Evolutionary conservation across 768 basidiomycete species (phyloP), one percentile per base, ranked within the genome.

Genomic region (Cantharellus anzutake): DNA sequence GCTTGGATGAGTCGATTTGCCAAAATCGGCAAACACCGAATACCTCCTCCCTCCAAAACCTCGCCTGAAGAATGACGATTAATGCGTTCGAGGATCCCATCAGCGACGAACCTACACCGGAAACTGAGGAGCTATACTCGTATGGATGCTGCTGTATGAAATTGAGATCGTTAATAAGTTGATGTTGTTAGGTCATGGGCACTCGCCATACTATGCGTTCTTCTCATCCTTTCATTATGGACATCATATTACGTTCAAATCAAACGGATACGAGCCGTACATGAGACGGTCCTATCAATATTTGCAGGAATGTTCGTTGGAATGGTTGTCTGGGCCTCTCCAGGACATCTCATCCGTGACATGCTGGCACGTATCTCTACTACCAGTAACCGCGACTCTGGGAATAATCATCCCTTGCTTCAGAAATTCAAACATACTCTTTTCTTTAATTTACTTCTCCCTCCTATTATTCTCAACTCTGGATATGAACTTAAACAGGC

Each of bases 211-310:
- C 89, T 91, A 65, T 89, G 89, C 74, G 71, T 89, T 63, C 82
- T 99, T 41, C 84, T 99, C 62, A 86, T 98, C 59, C 75, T 96
- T 63, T 96, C 94, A 4, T 79, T 99, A 60, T 89, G 84, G 80
- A 96, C 91, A 29, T 92, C 89, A 37, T 99, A 99, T 74, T 98
- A 97, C 68, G 81, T 99, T 3, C 93, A 98, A 76, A 89, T 97
- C 67, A 91, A 93, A 70, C 79, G 86, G 56, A 99, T 99, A 73
- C 81, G 92, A 60, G 86, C 89, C 16, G 80, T 99, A 7, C 92
- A 99, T 66, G 96, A 99, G 72, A 99, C 96, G 0, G 75, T 97
- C 39, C 87, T 99, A 20, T 86, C 93, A 29, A 91, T 98, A 64
- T 81, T 92, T 68, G 91, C 92, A 4, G 92, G 96, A 48, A 97